These are phyloP conservation scores for Penicillium tannophilum DNA, from an alignment of 495 filamentous ascomycete genomes.

Conservation along the genomic window DNA sequence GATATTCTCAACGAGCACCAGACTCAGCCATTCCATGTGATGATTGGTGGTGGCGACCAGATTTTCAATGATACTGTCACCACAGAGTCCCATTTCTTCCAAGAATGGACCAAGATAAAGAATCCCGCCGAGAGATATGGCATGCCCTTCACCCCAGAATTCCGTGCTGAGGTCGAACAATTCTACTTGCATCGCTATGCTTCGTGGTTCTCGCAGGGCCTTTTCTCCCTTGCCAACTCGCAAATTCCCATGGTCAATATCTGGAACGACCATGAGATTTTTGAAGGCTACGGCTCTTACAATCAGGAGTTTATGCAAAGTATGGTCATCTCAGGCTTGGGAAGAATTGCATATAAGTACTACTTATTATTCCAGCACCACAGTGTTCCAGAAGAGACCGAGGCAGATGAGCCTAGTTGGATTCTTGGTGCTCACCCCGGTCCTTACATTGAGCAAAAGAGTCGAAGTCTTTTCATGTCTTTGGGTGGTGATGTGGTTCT, in stretches of 20 bases:
- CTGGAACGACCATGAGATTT: conserved; percentile 97
- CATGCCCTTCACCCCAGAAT: conserved; percentile 67
- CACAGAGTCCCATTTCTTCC: conserved; percentile 70
- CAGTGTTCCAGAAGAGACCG: conserved; percentile 74
- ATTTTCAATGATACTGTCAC: conserved; percentile 90
- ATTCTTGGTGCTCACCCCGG: conserved; percentile 75
- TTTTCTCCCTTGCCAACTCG: conserved; percentile 87
- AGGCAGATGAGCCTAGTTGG: conserved; percentile 89
- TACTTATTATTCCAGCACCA: conserved; percentile 99
- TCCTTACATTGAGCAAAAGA: conserved; percentile 86
- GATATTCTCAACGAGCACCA: conserved; percentile 94
- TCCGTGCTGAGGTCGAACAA: conserved; percentile 81
- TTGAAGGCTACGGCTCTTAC: conserved; percentile 95
- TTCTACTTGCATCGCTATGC: conserved; percentile 88
- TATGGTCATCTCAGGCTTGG: conserved; percentile 87
- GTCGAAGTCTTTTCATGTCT: conserved; percentile 82
- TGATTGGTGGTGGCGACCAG: conserved; percentile 97
- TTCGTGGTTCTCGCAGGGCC: conserved; percentile 92
- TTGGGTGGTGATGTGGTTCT: conserved; percentile 79
- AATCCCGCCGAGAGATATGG: conserved; percentile 77
- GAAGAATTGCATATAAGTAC: conserved; percentile 93
- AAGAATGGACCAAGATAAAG: conserved; percentile 80
- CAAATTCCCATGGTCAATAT: conserved; percentile 99
- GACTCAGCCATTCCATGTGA: conserved; percentile 92
- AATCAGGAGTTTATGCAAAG: conserved; percentile 88